Base-by-base conservation (phyloP, 176 grass and related monocot species). In the Miscanthus lutarioriparius region DNA sequence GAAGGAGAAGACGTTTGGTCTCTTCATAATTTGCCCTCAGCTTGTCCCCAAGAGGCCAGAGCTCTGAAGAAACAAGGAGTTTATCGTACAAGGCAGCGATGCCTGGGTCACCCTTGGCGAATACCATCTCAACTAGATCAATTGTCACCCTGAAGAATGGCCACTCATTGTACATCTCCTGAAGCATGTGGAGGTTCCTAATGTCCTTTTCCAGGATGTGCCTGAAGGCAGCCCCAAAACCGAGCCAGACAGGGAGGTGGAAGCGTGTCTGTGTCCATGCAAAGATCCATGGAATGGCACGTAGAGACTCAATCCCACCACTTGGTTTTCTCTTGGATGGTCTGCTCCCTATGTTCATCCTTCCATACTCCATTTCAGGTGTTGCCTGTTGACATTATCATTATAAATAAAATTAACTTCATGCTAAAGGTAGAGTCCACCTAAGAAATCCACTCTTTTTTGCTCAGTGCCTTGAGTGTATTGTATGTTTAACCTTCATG, bases 281-380 rank as follows among this genome's bases (percentile, higher is more conserved):
- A 82, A 87, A 87, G 37, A 87, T 87, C 86, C 86, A 87, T 8
- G 86, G 86, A 72, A 87, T 87, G 80, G 86, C 86, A 61, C 79
- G 79, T 1, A 87, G 79, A 28, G 86, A 82, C 40, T 77, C 72
- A 13, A 87, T 87, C 17, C 86, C 86, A 16, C 86, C 86, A 45
- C 86, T 82, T 15, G 79, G 86, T 49, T 82, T 87, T 70, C 86
- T 20, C 74, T 87, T 87, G 37, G 86, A 77, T 69, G 86, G 86
- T 25, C 86, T 68, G 62, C 86, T 87, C 3, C 86, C 86, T n/a
- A 87, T 87, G 19, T 87, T 87, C 86, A 87, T 82, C 45, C 72
- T 70, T 61, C 79, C 86, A 70, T 87, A 87, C 72, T 87, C 86
- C 22, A 56, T 61, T 61, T 87, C 85, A 3, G 85, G 85, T 27